phyloP scores from a whole-genome alignment of 805 yeast species.

The Lipomyces starkeyi region DNA sequence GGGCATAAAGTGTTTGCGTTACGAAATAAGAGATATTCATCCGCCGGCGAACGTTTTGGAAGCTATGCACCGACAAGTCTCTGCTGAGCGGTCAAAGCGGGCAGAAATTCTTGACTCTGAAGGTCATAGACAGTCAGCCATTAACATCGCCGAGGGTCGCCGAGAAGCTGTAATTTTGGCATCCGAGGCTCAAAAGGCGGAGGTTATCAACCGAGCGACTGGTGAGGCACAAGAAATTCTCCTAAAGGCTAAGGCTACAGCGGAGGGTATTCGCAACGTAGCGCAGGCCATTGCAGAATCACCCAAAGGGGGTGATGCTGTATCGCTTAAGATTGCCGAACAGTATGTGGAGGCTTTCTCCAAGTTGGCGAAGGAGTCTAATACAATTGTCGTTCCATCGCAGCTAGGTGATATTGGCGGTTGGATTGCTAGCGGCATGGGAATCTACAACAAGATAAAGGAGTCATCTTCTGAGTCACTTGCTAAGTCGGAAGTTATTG shows the following conservation, averaged over 20 bases:
- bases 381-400: constrained; percentile 78
- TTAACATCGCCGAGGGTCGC: constrained; percentile 84
- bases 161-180: constrained; percentile 71
- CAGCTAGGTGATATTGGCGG: constrained; percentile 75
- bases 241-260: constrained; percentile 72
- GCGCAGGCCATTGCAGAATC: constrained; percentile 71
- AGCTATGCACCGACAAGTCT: constrained; percentile 90
- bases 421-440: constrained; percentile 77
- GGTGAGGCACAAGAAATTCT: constrained; percentile 77
- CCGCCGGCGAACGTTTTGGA: constrained; percentile 85
- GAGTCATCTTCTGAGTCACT: constrained; percentile 3
- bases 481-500: too few relatives aligned
- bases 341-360: constrained; percentile 83
- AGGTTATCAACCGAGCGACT: constrained; percentile 68
- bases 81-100: constrained; percentile 84
- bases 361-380: constrained; percentile 79
- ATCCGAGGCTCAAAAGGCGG: constrained; percentile 72
- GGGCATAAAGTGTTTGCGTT: constrained; percentile 84
- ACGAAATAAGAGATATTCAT: constrained; percentile 86
- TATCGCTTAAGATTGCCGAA: constrained; percentile 79
- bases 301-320: constrained; percentile 77
- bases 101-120: constrained; percentile 88
- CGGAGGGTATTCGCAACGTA: constrained; percentile 67
- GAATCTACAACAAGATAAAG: constrained; percentile 64
- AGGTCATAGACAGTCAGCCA: constrained; percentile 78